These are phyloP conservation scores for Kregervanrija pseudodelftensis DNA, from an alignment of 805 yeast species.

Conservation along the genomic window DNA sequence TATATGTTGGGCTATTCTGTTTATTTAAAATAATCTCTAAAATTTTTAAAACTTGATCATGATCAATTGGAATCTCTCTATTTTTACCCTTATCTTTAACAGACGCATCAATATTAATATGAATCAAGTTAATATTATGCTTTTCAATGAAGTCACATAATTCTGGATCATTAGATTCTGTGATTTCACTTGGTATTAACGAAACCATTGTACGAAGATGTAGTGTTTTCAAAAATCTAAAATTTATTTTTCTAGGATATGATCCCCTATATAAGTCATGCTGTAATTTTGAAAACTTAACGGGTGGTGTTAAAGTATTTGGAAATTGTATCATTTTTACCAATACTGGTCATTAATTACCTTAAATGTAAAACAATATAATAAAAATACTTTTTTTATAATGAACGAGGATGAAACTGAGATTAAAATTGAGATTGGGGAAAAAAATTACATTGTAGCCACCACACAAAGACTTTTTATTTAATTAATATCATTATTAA, in stretches of 20 bases:
- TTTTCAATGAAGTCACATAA: conserved; percentile 45
- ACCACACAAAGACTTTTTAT: no score
- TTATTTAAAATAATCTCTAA: conserved; percentile 56
- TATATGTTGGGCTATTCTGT: conserved; percentile 60
- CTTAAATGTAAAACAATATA: no score
- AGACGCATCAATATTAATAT: conserved; percentile 54
- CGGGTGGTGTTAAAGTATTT: conserved; percentile 54
- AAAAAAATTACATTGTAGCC: no score
- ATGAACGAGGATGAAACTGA: no score
- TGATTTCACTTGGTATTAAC: conserved; percentile 70
- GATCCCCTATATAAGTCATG: conserved; percentile 75
- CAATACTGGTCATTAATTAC: neutral
- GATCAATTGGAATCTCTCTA: conserved; percentile 74
- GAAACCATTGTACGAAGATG: conserved; percentile 67
- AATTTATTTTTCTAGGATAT: conserved; percentile 72
- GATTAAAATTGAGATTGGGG: no score
- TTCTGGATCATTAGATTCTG: conserved; percentile 34
- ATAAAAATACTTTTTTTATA: no score
- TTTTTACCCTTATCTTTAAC: conserved; percentile 72
- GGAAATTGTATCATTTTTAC: neutral
- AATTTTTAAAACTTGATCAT: conserved; percentile 50
- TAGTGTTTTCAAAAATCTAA: conserved; percentile 58
- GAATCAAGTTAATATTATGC: conserved; percentile 55
- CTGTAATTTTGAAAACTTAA: conserved; percentile 67
- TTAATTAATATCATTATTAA: no score